Evolutionary conservation across 208 protist species (phyloP).

Genomic region (Naegleria gruberi): DNA sequence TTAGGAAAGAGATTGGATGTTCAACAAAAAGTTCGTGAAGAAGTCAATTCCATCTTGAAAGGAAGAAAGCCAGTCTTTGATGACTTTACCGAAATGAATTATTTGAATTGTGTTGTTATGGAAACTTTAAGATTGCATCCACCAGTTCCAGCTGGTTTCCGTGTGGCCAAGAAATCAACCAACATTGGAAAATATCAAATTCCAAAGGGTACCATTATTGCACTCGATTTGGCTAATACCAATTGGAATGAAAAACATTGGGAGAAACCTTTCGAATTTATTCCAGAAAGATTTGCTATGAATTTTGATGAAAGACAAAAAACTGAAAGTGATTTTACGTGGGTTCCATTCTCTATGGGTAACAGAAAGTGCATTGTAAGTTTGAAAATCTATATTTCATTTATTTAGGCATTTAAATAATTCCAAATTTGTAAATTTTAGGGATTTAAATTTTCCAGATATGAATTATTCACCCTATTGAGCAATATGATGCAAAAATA

Average conservation of each 20-base stretch:
- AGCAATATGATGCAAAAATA: background rate
- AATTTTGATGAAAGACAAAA: background rate
- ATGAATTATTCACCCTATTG: background rate
- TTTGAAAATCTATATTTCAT: too few relatives aligned
- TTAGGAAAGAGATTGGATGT: background rate
- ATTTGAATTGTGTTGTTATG: background rate
- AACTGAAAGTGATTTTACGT: background rate
- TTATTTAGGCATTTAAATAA: too few relatives aligned
- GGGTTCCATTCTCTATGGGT: background rate
- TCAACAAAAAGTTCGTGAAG: background rate
- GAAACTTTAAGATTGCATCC: constrained; percentile 16
- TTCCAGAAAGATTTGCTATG: background rate
- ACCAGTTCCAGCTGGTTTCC: background rate
- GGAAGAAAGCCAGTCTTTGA: background rate
- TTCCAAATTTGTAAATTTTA: too few relatives aligned
- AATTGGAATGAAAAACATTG: background rate
- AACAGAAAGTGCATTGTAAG: background rate
- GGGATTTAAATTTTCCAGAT: background rate
- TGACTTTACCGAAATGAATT: background rate
- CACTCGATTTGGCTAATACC: background rate
- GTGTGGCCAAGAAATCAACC: background rate
- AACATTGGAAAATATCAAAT: background rate
- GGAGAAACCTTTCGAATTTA: background rate
- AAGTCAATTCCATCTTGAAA: background rate
- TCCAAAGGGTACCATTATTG: background rate